Evolutionary conservation across 2,329 filamentous ascomycete species (phyloP), one percentile per base, ranked within the genome.

Genomic region (Lasiodiplodia sp.): DNA sequence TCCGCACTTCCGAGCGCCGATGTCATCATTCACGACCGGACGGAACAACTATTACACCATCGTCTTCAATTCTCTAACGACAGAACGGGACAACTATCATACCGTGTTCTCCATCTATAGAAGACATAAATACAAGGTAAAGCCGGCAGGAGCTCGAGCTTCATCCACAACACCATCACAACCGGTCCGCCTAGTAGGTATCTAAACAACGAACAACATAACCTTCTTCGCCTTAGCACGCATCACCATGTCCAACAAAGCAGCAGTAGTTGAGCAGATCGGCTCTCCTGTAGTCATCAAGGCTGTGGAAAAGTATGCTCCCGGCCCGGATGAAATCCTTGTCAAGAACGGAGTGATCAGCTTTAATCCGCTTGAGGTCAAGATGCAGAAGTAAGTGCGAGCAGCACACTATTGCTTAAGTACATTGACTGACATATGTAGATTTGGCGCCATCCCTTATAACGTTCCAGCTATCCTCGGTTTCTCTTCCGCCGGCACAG

Each of bases 321-420:
- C 71, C 4, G 66, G 63, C 21, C 56, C 66, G 14, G 60, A 68
- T 28, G 70, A 72, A 51, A 51, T 72, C 4, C 69, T 78, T 16
- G 70, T 78, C 60, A 75, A 77, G 64, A 72, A 73, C 53, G 69
- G 69, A 25, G 71, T 72, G 38, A 73, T 78, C 16, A 73, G 71
- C 8, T 72, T 78, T 12, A 74, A 76, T 37, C 76, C 76, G 2
- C 67, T 77, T 58, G 75, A 81, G 47, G 73, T 72, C 14, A 77
- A 77, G 14, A 62, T 75, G n/a, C 69, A 76, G 37, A 77, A 74
- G 58, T 77, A 76, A 58, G 56, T 53, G 14, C 16, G 14, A 2
- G 10, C 23, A 21, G 12, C 34, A 40, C 11, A 16, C 34, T n/a
- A 14, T 49, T 72, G 72, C 2, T 49, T 74, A 21, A n/a, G 12